Conservation (phyloP, 345 rosid species). For the Melaleuca alternifolia region DNA sequence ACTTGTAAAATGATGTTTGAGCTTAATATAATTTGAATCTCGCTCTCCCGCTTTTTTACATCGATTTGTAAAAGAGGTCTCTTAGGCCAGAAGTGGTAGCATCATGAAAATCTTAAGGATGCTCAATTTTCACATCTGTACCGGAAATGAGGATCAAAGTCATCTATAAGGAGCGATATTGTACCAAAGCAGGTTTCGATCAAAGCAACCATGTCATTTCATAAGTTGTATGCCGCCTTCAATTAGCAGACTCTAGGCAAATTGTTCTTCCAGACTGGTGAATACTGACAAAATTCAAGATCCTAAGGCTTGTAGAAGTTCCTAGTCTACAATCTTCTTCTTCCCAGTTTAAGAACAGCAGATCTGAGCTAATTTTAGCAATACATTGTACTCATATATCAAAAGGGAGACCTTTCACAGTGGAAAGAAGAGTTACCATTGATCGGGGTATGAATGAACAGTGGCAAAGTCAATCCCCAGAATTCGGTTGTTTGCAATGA, state of each 20-base stretch:
- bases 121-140: background rate
- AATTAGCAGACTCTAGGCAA: background rate
- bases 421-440: slow-evolving; percentile 41
- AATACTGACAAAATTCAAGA: background rate
- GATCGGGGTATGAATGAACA: slow-evolving; percentile 85
- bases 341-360: background rate
- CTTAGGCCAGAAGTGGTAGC: background rate
- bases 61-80: background rate
- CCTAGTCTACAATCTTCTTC: background rate
- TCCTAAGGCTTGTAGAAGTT: background rate
- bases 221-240: background rate
- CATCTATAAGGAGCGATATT: background rate
- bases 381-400: background rate
- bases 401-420: background rate
- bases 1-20: background rate
- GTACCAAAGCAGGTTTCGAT: background rate
- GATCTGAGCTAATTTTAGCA: background rate
- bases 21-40: background rate
- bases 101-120: background rate
- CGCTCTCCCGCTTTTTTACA: background rate
- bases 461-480: slow-evolving; percentile 80
- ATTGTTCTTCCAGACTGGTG: background rate
- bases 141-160: background rate
- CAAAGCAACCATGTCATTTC: background rate
- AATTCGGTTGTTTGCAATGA: slow-evolving; percentile 65